A percentile compares a stretch with the other conserved stretches of the same genome.
These are phyloP conservation scores for Prunus campanulata DNA, from an alignment of 306 rosid genomes.

Conservation along the genomic window DNA sequence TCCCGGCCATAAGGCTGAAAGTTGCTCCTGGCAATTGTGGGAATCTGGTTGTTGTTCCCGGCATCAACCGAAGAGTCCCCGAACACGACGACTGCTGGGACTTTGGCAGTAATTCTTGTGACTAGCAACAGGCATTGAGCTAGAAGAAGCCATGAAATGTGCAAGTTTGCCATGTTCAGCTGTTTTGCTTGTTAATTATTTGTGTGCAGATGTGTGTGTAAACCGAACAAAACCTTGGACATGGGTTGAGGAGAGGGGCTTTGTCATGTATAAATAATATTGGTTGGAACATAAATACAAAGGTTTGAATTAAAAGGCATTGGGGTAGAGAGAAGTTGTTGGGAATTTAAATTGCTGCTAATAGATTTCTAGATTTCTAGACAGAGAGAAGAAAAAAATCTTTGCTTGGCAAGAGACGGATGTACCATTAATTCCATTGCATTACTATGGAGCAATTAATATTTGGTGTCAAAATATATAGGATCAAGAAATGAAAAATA, in stretches of 20 bases:
- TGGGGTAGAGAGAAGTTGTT: conserved; percentile 44
- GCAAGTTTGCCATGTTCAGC: conserved; percentile 7
- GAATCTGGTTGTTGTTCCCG: conserved; percentile 87
- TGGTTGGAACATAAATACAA: neutral
- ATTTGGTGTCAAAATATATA: neutral
- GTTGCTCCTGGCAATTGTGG: conserved; percentile 80
- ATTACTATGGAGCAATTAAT: neutral
- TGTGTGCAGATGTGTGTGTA: conserved; percentile 17
- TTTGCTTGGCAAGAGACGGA: neutral
- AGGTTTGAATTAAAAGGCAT: neutral
- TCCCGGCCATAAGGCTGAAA: conserved; percentile 93
- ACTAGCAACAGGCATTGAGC: conserved; percentile 19
- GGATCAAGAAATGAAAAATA: neutral
- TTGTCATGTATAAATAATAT: conserved; percentile 32
- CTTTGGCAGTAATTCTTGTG: conserved; percentile 30
- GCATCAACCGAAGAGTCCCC: conserved; percentile 94
- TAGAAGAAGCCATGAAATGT: conserved; percentile 26
- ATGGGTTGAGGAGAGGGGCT: neutral
- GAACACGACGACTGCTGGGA: conserved; percentile 70
- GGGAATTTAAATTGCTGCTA: conserved; percentile 32
- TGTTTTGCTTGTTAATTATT: conserved; percentile 11
- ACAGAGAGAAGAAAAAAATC: no score
- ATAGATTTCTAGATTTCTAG: neutral
- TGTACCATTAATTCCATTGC: neutral
- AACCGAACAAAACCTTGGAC: neutral